Conservation (phyloP, 345 rosid species). For the Anacardium occidentale region DNA sequence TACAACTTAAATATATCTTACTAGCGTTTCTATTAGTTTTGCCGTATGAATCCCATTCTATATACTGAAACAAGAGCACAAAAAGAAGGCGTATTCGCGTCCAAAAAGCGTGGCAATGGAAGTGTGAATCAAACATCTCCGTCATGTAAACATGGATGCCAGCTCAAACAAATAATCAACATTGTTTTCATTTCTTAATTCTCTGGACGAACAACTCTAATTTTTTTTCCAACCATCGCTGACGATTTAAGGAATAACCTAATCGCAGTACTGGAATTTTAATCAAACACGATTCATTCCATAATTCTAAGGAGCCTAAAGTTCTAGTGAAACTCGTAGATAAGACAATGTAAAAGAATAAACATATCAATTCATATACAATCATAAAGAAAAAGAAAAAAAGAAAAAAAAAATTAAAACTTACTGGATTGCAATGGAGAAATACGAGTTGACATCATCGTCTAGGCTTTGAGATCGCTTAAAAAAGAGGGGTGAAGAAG, state of each 20-base stretch:
- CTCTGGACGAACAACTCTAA: neutral
- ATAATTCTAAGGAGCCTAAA: neutral
- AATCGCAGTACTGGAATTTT: too few species aligned
- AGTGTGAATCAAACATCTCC: neutral
- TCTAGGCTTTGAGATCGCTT: neutral
- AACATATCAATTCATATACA: too few species aligned
- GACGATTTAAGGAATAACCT: too few species aligned
- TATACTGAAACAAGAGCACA: neutral
- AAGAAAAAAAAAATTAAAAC: neutral
- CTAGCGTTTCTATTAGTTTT: too few species aligned
- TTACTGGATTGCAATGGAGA: neutral
- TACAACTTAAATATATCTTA: neutral
- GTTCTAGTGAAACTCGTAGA: neutral
- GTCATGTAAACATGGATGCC: conserved; percentile 1
- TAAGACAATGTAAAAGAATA: neutral
- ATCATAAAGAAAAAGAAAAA: neutral
- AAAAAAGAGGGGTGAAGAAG: neutral
- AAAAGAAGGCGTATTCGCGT: conserved; percentile 7
- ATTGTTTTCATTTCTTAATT: neutral
- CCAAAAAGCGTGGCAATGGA: neutral
- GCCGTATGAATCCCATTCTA: too few species aligned
- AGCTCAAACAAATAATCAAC: neutral
- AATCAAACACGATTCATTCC: neutral
- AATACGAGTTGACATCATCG: neutral
- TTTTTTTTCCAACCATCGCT: neutral